Percentiles rank a stretch among this genome's conserved stretches.
These are phyloP conservation scores for Diaporthe sp. DNA, from an alignment of 2,329 filamentous ascomycete genomes.

Conservation along the genomic window DNA sequence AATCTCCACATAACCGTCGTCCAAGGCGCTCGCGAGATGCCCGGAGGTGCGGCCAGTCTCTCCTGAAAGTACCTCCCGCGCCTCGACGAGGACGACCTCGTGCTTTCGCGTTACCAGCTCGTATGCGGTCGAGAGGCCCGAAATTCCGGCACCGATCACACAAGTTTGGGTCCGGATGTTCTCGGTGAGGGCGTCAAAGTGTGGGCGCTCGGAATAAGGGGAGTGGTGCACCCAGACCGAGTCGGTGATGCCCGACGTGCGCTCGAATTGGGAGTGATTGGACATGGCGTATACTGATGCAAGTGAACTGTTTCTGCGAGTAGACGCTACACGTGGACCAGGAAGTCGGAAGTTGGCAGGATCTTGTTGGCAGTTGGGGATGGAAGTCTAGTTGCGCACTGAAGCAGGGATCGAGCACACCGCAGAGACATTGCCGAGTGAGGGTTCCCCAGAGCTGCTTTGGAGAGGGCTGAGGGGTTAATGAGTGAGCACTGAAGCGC, in stretches of 20 bases:
- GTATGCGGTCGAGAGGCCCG: conserved; percentile 62
- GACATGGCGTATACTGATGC: background rate
- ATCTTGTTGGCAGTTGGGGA: background rate
- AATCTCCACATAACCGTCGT: conserved; percentile 63
- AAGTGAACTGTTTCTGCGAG: background rate
- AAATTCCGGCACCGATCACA: too few species aligned
- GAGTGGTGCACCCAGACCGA: conserved; percentile 64
- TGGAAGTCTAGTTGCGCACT: background rate
- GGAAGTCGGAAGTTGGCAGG: background rate
- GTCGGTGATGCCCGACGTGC: conserved; percentile 61
- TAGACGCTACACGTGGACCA: background rate
- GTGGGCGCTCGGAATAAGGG: conserved; percentile 55
- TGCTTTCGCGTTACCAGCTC: conserved; percentile 62
- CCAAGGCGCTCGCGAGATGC: conserved; percentile 63
- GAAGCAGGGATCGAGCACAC: background rate
- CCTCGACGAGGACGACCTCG: conserved; percentile 63
- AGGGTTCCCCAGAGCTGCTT: background rate
- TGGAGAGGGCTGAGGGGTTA: background rate
- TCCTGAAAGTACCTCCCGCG: conserved; percentile 63
- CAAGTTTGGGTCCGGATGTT: too few species aligned
- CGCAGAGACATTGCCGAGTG: too few species aligned
- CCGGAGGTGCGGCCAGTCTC: conserved; percentile 65
- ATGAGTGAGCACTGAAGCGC: background rate
- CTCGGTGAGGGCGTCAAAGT: conserved; percentile 52
- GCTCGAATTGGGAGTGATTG: conserved; percentile 38